These are phyloP conservation scores for Nematocida parisii DNA, from an alignment of 371 early-diverging fungal species.

Conservation along the genomic window DNA sequence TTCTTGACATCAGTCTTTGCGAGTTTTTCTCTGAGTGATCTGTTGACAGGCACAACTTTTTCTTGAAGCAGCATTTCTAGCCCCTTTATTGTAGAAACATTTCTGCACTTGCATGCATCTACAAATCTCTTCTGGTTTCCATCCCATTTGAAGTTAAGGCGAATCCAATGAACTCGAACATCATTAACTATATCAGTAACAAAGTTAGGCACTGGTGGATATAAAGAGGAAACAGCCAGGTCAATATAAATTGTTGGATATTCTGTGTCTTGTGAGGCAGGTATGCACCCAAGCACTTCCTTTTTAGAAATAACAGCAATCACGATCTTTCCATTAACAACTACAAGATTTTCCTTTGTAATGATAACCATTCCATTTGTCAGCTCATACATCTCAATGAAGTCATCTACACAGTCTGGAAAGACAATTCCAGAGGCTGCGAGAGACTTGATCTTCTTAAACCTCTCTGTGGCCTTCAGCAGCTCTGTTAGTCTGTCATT, in stretches of 20 bases:
- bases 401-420: constrained; percentile 46
- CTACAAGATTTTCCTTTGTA: constrained; percentile 21
- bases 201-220: constrained; percentile 28
- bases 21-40: not conserved
- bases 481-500: constrained; percentile 10
- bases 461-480: constrained; percentile 43
- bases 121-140: constrained; percentile 26
- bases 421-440: not conserved
- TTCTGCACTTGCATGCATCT: constrained; percentile 32
- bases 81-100: constrained; percentile 26
- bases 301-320: constrained; percentile 18
- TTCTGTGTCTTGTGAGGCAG: constrained; percentile 13
- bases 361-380: constrained; percentile 38
- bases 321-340: constrained; percentile 13
- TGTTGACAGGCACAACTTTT: constrained; percentile 5
- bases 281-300: constrained; percentile 23
- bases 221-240: constrained; percentile 27
- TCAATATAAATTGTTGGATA: constrained; percentile 32
- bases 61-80: constrained; percentile 13
- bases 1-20: constrained; percentile 1
- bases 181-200: constrained; percentile 27
- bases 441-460: constrained; percentile 44
- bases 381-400: constrained; percentile 53
- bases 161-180: constrained; percentile 44
- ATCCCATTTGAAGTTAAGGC: constrained; percentile 43